These are phyloP conservation scores for Senna siamea DNA, from an alignment of 306 rosid species.

Conservation along the genomic window DNA sequence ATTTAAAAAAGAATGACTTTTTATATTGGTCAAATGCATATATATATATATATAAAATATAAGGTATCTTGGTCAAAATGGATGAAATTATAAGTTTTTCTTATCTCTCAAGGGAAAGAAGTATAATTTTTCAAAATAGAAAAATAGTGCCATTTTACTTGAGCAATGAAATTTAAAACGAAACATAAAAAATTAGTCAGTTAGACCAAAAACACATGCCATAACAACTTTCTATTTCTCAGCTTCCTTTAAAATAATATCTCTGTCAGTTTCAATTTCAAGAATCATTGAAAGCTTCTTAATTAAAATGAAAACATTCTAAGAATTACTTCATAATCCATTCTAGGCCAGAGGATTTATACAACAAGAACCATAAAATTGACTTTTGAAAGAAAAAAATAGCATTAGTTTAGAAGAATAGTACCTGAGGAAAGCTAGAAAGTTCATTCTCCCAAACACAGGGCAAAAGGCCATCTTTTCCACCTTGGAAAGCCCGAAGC, in stretches of 20 bases:
- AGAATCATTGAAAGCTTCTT: background rate
- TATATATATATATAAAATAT: too few relatives aligned
- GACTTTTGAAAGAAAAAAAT: constrained; percentile 9
- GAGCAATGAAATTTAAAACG: background rate
- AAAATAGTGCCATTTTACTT: background rate
- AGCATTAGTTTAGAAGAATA: background rate
- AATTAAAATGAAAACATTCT: background rate
- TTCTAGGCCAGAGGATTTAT: background rate
- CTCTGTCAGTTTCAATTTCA: background rate
- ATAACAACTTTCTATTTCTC: background rate
- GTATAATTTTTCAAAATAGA: too few relatives aligned
- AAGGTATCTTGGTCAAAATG: too few relatives aligned
- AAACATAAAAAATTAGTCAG: background rate
- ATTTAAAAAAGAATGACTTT: too few relatives aligned
- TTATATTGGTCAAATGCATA: too few relatives aligned
- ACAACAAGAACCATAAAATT: background rate
- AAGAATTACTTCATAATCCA: background rate
- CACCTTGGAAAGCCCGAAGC: constrained; percentile 97
- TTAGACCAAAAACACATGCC: background rate
- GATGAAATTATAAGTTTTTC: too few relatives aligned
- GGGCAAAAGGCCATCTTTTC: constrained; percentile 88
- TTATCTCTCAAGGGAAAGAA: too few relatives aligned
- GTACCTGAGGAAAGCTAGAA: constrained; percentile 94
- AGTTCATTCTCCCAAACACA: constrained; percentile 88
- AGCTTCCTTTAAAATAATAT: background rate